Base-by-base conservation (phyloP, 805 yeast species). In the Teunomyces aglyptinius region DNA sequence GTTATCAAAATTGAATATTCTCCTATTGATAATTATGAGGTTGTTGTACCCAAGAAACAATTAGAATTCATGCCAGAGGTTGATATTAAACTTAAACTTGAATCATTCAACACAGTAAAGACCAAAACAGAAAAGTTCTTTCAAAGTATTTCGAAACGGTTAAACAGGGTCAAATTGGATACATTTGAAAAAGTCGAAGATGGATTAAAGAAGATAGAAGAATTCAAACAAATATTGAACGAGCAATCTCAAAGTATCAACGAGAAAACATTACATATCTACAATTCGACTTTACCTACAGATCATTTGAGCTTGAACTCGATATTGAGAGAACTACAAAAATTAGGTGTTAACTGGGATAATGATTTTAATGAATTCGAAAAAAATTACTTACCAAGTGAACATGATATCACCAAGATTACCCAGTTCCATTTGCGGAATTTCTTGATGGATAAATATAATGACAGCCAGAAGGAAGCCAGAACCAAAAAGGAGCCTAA, bases 291-390 rank as follows among this genome's bases (percentile, higher is more conserved):
- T 0, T 63, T 73, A 1, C 84, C 88, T 0, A 78, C 85, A 5
- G 85, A 82, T 32, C 86, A 86, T 61, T 62, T 92, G 38, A 76
- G 82, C 10, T 65, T 94, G 53, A 94, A 95, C 58, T 68, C 78
- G 0, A 77, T 86, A 2, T 66, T 90, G 22, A 71, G 92, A 55
- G 77, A 77, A 29, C 72, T 92, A 13, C 97, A 92, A 58, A 90
- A 86, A 47, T 68, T 83, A 24, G 91, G 96, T 2, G 90, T 89
- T 18, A 78, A 74, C 34, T 94, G 98, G 98, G 96, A 92, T 64
- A 56, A 66, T 18, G 96, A 85, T 47, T 90, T 94, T 57, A 76
- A 81, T 31, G 86, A 81, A 6, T 92, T 94, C 67, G 97, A 88
- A 49, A 76, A 77, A 38, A 75, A 76, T 16, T 94, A 78, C 59